These are phyloP conservation scores for Neurospora discreta DNA, from an alignment of 495 filamentous ascomycete genomes.

Conservation along the genomic window DNA sequence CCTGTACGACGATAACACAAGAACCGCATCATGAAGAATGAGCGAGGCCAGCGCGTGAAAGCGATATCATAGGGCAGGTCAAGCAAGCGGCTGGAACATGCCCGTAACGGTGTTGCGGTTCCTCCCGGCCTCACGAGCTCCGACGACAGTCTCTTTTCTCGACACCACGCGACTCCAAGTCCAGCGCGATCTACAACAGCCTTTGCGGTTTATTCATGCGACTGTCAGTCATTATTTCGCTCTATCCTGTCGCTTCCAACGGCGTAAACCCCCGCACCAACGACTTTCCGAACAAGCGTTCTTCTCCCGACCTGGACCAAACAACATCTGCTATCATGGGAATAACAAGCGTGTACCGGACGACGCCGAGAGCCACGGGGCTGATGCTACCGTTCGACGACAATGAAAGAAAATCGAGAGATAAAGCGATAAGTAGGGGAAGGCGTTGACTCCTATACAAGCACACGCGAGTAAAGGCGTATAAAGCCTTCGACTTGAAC, in stretches of 20 bases:
- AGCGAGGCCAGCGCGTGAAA: not conserved
- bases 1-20: not conserved
- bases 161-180: not conserved
- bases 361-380: not conserved
- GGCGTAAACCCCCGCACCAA: fast-evolving
- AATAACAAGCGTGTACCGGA: fast-evolving
- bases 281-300: not conserved
- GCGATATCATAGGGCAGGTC: not conserved
- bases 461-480: not conserved
- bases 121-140: not conserved
- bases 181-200: not conserved
- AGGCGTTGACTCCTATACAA: not conserved
- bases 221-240: not conserved
- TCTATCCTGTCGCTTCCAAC: not conserved
- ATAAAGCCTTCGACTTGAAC: not conserved
- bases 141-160: not conserved
- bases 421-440: not conserved
- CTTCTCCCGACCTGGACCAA: not conserved
- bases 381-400: not conserved
- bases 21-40: not conserved
- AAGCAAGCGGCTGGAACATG: not conserved
- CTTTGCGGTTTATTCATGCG: not conserved
- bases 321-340: not conserved
- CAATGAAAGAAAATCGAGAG: not conserved
- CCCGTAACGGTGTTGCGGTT: too few relatives aligned